Percentiles rank a stretch among this genome's conserved stretches.
Conservation (phyloP, 768 basidiomycete species). For the Mycena indigotica region DNA sequence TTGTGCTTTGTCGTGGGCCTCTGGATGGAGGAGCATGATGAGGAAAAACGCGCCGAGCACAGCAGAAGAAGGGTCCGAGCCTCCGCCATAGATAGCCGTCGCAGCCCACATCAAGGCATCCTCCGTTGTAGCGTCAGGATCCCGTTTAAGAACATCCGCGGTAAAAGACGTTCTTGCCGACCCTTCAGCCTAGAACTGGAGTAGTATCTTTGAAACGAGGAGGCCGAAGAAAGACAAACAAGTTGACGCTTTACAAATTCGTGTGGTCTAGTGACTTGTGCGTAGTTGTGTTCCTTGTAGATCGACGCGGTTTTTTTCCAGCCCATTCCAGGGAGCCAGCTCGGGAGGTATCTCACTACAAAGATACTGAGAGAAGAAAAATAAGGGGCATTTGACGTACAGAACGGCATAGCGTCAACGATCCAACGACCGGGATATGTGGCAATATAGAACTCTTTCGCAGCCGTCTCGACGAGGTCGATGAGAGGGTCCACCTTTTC, state of each 20-base stretch:
- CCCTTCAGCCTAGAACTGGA: slow-evolving; percentile 36
- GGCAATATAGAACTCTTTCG: slow-evolving; percentile 42
- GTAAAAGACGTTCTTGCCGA: slow-evolving; percentile 41
- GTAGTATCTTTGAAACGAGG: no score
- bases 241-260: slow-evolving; percentile 42
- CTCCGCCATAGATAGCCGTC: slow-evolving; percentile 27
- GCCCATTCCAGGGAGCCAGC: slow-evolving; percentile 46
- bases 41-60: slow-evolving; percentile 34
- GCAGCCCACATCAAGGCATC: slow-evolving; percentile 44
- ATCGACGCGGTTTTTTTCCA: slow-evolving; percentile 40
- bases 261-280: slow-evolving; percentile 38
- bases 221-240: no score
- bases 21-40: slow-evolving; percentile 33
- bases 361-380: background rate
- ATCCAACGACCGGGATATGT: slow-evolving; percentile 42
- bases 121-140: slow-evolving; percentile 36
- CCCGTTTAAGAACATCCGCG: slow-evolving; percentile 39
- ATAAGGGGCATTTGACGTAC: slow-evolving; percentile 14
- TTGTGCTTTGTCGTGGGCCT: slow-evolving; percentile 33
- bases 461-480: slow-evolving; percentile 39
- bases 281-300: slow-evolving; percentile 34
- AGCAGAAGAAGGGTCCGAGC: slow-evolving; percentile 36
- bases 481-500: slow-evolving; percentile 41
- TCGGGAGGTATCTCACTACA: slow-evolving; percentile 43
- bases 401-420: slow-evolving; percentile 43